Percentiles rank a stretch among this genome's conserved stretches.
Evolutionary conservation across 495 filamentous ascomycete species (phyloP).

Genomic region (Penicillium taxi): DNA sequence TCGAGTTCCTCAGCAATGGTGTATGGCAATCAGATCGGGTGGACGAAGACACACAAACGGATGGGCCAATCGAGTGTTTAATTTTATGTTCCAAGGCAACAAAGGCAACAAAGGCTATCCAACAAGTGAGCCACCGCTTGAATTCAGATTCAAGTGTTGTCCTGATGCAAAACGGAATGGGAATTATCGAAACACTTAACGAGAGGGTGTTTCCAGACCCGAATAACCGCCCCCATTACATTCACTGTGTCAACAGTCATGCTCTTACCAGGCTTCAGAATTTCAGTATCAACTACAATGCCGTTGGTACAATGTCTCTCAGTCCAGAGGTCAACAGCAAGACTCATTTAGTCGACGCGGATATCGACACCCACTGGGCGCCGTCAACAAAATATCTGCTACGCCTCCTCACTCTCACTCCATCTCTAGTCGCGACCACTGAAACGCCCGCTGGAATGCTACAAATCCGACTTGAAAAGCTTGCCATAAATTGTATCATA

Average conservation of each 20-base stretch:
- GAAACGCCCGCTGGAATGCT: slow-evolving; percentile 36
- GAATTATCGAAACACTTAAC: slow-evolving; percentile 67
- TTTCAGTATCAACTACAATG: slow-evolving; percentile 59
- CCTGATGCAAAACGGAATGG: slow-evolving; percentile 79
- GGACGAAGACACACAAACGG: slow-evolving; percentile 16
- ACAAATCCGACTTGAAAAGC: slow-evolving; percentile 64
- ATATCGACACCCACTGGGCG: slow-evolving; percentile 26
- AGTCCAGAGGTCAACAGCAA: slow-evolving; percentile 39
- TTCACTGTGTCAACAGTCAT: slow-evolving; percentile 66
- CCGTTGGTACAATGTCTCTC: slow-evolving; percentile 52
- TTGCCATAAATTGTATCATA: slow-evolving; percentile 71
- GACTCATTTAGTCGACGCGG: slow-evolving; percentile 7
- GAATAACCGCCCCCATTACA: slow-evolving; percentile 57
- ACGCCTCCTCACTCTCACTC: slow-evolving; percentile 43
- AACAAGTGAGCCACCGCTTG: slow-evolving; percentile 55
- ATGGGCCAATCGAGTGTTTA: slow-evolving; percentile 60
- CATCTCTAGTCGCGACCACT: slow-evolving; percentile 39
- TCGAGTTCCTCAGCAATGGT: slow-evolving; percentile 20
- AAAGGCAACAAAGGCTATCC: slow-evolving; percentile 49
- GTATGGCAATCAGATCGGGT: slow-evolving; percentile 25
- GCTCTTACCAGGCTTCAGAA: slow-evolving; percentile 45
- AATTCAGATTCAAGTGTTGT: slow-evolving; percentile 64
- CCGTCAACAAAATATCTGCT: slow-evolving; percentile 41
- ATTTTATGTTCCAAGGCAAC: slow-evolving; percentile 62
- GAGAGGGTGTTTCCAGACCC: slow-evolving; percentile 57